phyloP scores from a whole-genome alignment of 805 yeast genomes.

The Wickerhamiella parazyma region DNA sequence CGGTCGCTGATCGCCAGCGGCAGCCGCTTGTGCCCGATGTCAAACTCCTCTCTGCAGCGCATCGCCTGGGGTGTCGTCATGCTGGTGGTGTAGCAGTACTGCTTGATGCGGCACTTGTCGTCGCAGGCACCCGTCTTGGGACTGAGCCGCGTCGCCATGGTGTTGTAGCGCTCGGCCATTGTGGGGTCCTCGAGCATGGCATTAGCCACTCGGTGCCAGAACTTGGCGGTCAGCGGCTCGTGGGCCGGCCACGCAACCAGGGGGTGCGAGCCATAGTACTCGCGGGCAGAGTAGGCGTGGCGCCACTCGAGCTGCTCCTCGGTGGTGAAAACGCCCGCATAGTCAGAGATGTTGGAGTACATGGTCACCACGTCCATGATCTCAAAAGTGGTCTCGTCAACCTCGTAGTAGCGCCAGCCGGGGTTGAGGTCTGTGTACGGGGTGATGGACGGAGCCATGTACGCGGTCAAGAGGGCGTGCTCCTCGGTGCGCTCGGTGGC shows the following conservation, averaged over 20 bases:
- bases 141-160: slow-evolving; percentile 39
- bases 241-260: slow-evolving; percentile 37
- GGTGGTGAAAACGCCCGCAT: slow-evolving; percentile 29
- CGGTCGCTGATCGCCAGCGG: not conserved
- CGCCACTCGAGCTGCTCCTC: slow-evolving; percentile 46
- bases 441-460: slow-evolving; percentile 55
- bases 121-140: slow-evolving; percentile 41
- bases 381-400: slow-evolving; percentile 46
- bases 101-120: slow-evolving; percentile 25
- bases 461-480: slow-evolving; percentile 41
- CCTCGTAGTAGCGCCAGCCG: slow-evolving; percentile 58
- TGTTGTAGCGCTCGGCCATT: slow-evolving; percentile 37
- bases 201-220: slow-evolving; percentile 48
- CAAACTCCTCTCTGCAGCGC: slow-evolving; percentile 13
- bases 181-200: slow-evolving; percentile 32
- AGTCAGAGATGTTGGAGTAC: slow-evolving; percentile 40
- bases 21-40: not conserved
- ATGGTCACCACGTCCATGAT: slow-evolving; percentile 44
- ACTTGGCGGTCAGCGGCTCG: slow-evolving; percentile 52
- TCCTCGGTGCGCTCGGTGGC: slow-evolving; percentile 33
- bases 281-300: slow-evolving; percentile 52
- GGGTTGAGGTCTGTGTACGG: slow-evolving; percentile 51
- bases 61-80: slow-evolving; percentile 23
- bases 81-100: slow-evolving; percentile 31
- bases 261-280: slow-evolving; percentile 31